Conservation (phyloP, 371 early-diverging fungal genomes). For the Mortierella sp. region DNA sequence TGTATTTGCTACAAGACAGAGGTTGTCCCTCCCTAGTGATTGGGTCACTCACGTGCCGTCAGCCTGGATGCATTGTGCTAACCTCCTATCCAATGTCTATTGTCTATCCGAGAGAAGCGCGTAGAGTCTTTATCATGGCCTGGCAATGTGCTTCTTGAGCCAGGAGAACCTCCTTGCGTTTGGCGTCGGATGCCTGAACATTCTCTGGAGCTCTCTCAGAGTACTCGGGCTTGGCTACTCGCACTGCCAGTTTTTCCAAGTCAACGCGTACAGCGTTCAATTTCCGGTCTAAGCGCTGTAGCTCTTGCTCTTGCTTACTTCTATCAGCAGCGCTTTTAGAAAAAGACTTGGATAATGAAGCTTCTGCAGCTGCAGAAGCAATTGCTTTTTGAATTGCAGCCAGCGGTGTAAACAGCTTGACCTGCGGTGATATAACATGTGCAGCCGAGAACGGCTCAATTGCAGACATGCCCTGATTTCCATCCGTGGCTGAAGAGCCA, state of each 20-base stretch:
- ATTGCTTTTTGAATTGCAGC: conserved; percentile 37
- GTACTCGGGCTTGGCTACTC: conserved; percentile 37
- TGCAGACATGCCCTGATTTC: conserved; percentile 9
- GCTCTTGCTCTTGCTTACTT: conserved; percentile 34
- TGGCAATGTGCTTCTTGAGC: conserved; percentile 41
- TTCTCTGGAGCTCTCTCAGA: conserved; percentile 32
- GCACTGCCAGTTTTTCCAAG: conserved; percentile 25
- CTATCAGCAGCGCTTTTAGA: conserved; percentile 1
- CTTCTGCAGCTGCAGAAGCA: conserved; percentile 14
- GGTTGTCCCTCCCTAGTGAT: too few species aligned
- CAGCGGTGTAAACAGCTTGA: conserved; percentile 43
- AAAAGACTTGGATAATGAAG: background rate
- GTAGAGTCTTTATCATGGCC: conserved; percentile 25
- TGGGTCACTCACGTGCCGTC: too few species aligned
- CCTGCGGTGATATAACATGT: conserved; percentile 35
- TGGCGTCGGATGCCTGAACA: conserved; percentile 26
- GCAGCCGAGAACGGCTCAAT: conserved; percentile 14
- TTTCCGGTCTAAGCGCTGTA: conserved; percentile 37
- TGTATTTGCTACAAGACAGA: too few species aligned
- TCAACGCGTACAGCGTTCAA: conserved; percentile 23
- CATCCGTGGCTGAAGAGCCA: conserved; percentile 12
- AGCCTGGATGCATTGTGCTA: background rate
- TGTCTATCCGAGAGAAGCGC: conserved; percentile 16
- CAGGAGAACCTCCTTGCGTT: conserved; percentile 25
- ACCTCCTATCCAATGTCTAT: background rate